These are phyloP conservation scores for Apiosordaria backusii DNA, from an alignment of 495 filamentous ascomycete species.

Conservation along the genomic window DNA sequence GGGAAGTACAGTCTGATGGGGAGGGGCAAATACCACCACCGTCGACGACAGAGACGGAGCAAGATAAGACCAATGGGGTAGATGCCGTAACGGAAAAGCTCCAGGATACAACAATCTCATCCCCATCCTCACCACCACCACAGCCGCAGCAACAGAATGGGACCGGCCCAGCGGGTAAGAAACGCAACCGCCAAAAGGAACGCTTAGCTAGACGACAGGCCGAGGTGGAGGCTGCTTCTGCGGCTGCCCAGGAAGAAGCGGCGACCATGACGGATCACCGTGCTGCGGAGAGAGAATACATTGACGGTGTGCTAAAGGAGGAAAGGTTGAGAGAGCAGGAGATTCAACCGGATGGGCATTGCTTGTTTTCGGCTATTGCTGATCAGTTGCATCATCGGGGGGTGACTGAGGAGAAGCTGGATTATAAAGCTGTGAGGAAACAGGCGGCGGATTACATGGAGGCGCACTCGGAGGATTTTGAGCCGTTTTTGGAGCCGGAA, in stretches of 20 bases:
- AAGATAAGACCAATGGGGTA: too few species aligned
- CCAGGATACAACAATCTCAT: slow-evolving; percentile 21
- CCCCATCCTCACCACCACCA: slow-evolving; percentile 24
- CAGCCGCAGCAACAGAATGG: slow-evolving; percentile 17
- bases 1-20: slow-evolving; percentile 6
- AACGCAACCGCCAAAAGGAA: slow-evolving; percentile 87
- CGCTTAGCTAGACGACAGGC: slow-evolving; percentile 84
- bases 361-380: slow-evolving; percentile 89
- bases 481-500: slow-evolving; percentile 60
- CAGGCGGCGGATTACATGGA: slow-evolving; percentile 57
- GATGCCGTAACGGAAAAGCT: slow-evolving; percentile 20
- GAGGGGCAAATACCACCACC: neutral
- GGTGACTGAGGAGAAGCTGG: slow-evolving; percentile 27
- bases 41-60: too few species aligned
- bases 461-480: slow-evolving; percentile 51
- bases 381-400: slow-evolving; percentile 62
- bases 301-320: slow-evolving; percentile 61
- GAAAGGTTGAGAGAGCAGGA: slow-evolving; percentile 67
- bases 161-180: slow-evolving; percentile 46
- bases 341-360: slow-evolving; percentile 89
- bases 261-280: slow-evolving; percentile 69
- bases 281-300: slow-evolving; percentile 63
- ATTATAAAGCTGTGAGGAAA: slow-evolving; percentile 53
- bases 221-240: slow-evolving; percentile 66
- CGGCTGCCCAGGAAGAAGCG: slow-evolving; percentile 70